These are phyloP conservation scores for Schoenoplectus triqueter DNA, from an alignment of 202 grass and related monocot species.

Conservation along the genomic window DNA sequence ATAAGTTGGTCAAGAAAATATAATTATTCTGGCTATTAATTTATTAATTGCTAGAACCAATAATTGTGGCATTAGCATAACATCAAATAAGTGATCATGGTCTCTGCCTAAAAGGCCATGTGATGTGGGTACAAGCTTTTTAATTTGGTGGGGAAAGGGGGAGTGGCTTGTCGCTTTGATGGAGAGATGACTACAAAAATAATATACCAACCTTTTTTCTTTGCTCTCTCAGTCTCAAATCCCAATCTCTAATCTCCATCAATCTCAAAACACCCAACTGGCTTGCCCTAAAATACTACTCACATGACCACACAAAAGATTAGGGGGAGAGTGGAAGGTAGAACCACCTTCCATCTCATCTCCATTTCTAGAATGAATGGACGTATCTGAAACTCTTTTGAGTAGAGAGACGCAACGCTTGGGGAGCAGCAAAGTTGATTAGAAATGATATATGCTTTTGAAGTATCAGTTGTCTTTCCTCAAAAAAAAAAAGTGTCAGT, in stretches of 20 bases:
- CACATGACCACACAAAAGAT: slow-evolving; percentile 50
- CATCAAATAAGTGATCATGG: slow-evolving; percentile 1
- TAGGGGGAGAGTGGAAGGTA: slow-evolving; percentile 61
- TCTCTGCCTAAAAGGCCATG: slow-evolving; percentile 5
- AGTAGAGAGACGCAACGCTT: background rate
- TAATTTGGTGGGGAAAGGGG: slow-evolving; percentile 12
- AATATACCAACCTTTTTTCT: slow-evolving; percentile 31
- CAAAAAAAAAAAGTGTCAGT: too few species aligned
- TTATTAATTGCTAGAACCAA: background rate
- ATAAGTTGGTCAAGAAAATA: background rate
- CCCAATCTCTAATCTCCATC: slow-evolving; percentile 26
- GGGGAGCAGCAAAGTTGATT: background rate
- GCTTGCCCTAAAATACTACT: slow-evolving; percentile 47
- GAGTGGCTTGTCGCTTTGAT: slow-evolving; percentile 20
- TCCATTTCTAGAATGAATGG: slow-evolving; percentile 8
- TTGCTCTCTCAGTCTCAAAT: background rate
- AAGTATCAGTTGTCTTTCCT: too few species aligned
- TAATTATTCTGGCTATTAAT: background rate
- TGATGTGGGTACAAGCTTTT: slow-evolving; percentile 18
- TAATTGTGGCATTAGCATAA: slow-evolving; percentile 6
- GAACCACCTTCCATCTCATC: slow-evolving; percentile 53
- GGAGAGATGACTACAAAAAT: slow-evolving; percentile 31
- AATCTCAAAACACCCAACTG: slow-evolving; percentile 43
- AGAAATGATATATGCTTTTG: too few species aligned
- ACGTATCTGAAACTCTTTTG: background rate